Conservation (phyloP, 345 rosid genomes). For the Geranium brycei region DNA sequence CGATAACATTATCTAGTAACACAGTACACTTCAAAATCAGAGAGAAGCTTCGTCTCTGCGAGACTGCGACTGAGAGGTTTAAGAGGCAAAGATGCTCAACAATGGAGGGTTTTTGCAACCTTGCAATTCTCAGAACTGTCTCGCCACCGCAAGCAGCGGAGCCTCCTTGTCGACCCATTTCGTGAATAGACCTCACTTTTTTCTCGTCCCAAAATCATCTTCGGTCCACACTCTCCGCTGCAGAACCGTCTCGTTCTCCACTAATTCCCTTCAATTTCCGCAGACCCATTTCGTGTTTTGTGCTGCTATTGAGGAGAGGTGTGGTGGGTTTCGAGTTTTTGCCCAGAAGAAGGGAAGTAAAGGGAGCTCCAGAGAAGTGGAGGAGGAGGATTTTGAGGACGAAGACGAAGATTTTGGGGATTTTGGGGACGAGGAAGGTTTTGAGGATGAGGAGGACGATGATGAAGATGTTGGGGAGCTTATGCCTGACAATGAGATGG, state of each 20-base stretch:
- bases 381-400: constrained; percentile 21
- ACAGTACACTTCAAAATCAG: no score
- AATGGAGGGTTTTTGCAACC: neutral
- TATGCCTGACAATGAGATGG: constrained; percentile 47
- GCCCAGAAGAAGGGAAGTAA: constrained; percentile 17
- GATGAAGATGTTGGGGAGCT: constrained; percentile 32
- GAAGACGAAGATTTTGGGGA: constrained; percentile 27
- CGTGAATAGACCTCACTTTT: neutral
- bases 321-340: constrained; percentile 9
- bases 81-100: neutral
- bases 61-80: neutral
- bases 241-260: constrained; percentile 5
- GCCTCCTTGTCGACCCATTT: neutral
- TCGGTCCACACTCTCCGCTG: constrained; percentile 1
- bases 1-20: neutral
- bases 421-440: constrained; percentile 17
- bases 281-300: constrained; percentile 8
- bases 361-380: constrained; percentile 3
- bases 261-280: constrained; percentile 13
- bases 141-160: neutral
- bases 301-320: constrained; percentile 2
- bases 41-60: neutral
- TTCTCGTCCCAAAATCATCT: constrained; percentile 4
- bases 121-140: neutral
- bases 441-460: constrained; percentile 10